Base-by-base conservation (phyloP, 2,329 filamentous ascomycete genomes). In the Trichoderma sp. region DNA sequence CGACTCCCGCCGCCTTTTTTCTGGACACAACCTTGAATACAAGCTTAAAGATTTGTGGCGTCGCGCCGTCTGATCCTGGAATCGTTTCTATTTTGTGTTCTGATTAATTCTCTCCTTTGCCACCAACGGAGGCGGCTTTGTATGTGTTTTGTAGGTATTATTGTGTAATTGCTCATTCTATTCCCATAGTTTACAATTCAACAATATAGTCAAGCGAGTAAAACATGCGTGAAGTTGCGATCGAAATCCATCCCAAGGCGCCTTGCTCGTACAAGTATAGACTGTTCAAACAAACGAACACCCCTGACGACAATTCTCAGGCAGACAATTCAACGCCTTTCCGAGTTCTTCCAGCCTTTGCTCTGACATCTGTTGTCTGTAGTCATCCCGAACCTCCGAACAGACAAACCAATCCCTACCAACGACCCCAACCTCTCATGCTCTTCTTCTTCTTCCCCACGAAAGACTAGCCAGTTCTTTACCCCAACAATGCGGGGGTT, bases 41-140 rank as follows among this genome's bases (percentile, higher is more conserved):
- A 61, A 61, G 47, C 47, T 61, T 61, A 52, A 61, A 45, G 12
- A 7, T n/a, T 12, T 52, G 39, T 52, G 58, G 48, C 45, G 58
- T 12, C 34, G 45, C 48, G 19, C 34, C 48, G 24, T 52, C 26
- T 45, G 30, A 52, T 24, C 34, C 7, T 43, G 41, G 14, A n/a
- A n/a, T 17, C 41, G 14, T 43, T 17, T 43, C 17, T 30, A 9
- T 9, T 30, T 30, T 24, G 21, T 24, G 7, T n/a, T 3, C 41
- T 43, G 10, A 3, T 41, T 9, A 2, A 15, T 43, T 3, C 6
- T n/a, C 10, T 9, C 7, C 19, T 30, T 34, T 34, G 50, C 50
- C 28, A 52, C 50, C 50, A 52, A 34, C 50, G 28, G 5, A 39
- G 34, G 10, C 2, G 5, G 14, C 19, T 34, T 9, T 34, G 17